Percentiles rank a stretch among this genome's conserved stretches.
Conservation (phyloP, 805 yeast genomes). For the Kazachstania viticola region DNA sequence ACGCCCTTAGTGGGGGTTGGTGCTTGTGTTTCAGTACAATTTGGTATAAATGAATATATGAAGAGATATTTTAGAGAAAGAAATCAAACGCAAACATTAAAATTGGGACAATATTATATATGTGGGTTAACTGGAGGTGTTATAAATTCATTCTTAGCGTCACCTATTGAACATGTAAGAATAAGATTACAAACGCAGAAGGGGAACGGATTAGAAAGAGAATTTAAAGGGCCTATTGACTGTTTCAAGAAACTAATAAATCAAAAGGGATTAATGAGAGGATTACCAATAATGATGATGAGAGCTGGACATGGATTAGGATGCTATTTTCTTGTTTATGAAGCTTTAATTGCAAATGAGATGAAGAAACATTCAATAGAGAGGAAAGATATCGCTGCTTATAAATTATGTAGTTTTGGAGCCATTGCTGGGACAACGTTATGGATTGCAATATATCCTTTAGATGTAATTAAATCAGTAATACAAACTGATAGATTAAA, state of each 20-base stretch:
- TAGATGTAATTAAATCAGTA: slow-evolving; percentile 84
- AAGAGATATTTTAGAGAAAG: slow-evolving; percentile 50
- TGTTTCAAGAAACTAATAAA: slow-evolving; percentile 38
- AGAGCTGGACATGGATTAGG: slow-evolving; percentile 89
- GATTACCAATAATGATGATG: slow-evolving; percentile 67
- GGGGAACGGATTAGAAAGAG: slow-evolving; percentile 33
- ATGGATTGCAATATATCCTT: slow-evolving; percentile 79
- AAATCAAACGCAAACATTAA: slow-evolving; percentile 27
- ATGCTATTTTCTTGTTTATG: slow-evolving; percentile 79
- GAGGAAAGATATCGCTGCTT: slow-evolving; percentile 74
- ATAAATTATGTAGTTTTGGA: slow-evolving; percentile 79
- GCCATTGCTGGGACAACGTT: slow-evolving; percentile 82
- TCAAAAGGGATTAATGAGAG: slow-evolving; percentile 59
- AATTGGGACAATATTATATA: slow-evolving; percentile 56
- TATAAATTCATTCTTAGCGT: slow-evolving; percentile 78
- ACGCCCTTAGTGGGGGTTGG: slow-evolving; percentile 96
- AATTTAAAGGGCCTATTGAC: slow-evolving; percentile 44
- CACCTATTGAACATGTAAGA: slow-evolving; percentile 93
- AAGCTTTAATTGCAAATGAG: slow-evolving; percentile 62
- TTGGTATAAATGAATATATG: slow-evolving; percentile 91
- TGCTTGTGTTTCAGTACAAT: slow-evolving; percentile 93
- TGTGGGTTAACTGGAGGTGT: slow-evolving; percentile 91
- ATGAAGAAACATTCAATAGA: slow-evolving; percentile 28
- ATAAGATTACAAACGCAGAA: slow-evolving; percentile 79
- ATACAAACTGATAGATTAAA: slow-evolving; percentile 64